Base-by-base conservation (phyloP, 768 basidiomycete species). In the Tylopilus plumbeoviolaceoides region DNA sequence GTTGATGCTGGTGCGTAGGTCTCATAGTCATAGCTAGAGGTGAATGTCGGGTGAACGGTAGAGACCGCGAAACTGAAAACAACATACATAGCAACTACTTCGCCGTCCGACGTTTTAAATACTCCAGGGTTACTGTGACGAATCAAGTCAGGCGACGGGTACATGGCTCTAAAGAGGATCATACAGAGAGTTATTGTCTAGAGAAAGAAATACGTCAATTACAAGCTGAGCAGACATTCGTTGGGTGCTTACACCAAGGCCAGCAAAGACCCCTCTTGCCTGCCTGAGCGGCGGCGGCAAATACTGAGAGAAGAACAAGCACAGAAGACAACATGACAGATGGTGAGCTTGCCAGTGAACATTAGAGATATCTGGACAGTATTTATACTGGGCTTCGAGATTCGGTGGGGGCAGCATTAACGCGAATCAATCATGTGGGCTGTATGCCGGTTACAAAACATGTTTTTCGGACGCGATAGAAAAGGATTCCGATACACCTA, bases 231-330 rank as follows among this genome's bases (percentile, higher is more conserved):
- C 4, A 45, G 14, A 15, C 4, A 7, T 21, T 18, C 3, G 9
- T 17, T 41, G 12, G 0, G 1, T 47, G 14, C 64, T 54, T 51
- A 71, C 70, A 73, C 54, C 54, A 74, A 23, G 72, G 59, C 72
- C 72, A 73, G 40, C 61, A 61, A 20, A 73, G 64, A 30, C 72
- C 72, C 21, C 73, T 66, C 57, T 73, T 73, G 18, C 72, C 72
- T 21, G 73, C 73, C 14, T 56, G 62, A 33, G 55, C 66, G n/a
- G 55, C 48, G 9, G 53, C 28, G 1, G 56, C 33, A 27, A 67
- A 68, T 7, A 59, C 17, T 0, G 56, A 47, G 18, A 68, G 51
- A 21, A 64, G 15, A 21, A 63, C 42, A 14, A 70, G 21, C 7
- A 49, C 36, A 38, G 47, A 57, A 20, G 46, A 39, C 15, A 66